A percentile compares a stretch with the other conserved stretches of the same genome.
phyloP scores from a whole-genome alignment of 1,284 basidiomycete species.

The Apiotrichum domesticum region DNA sequence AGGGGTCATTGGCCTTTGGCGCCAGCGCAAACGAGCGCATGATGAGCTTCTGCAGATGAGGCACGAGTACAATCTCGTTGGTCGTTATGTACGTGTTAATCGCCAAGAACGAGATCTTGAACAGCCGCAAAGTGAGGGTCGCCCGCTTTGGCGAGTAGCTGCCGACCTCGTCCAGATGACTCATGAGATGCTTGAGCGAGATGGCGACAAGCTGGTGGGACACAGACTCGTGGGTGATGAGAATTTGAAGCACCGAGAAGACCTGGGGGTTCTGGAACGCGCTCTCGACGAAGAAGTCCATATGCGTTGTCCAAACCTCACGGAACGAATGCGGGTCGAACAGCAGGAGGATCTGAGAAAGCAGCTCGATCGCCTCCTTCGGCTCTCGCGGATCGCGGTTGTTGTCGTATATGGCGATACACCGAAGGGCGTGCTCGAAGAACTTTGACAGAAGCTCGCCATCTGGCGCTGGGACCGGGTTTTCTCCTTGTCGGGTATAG shows the following conservation, averaged over 20 bases:
- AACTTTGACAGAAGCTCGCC: conserved; percentile 81
- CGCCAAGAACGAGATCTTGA: conserved; percentile 94
- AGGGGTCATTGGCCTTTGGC: conserved; percentile 81
- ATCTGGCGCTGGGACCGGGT: conserved; percentile 61
- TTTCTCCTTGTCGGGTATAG: conserved; percentile 72
- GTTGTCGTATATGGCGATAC: conserved; percentile 78
- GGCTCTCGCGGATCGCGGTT: conserved; percentile 67
- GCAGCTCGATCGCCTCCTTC: conserved; percentile 80
- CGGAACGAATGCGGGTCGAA: conserved; percentile 87
- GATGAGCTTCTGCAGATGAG: conserved; percentile 86
- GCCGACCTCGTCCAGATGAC: conserved; percentile 75
- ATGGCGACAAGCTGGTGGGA: conserved; percentile 91
- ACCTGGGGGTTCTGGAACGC: conserved; percentile 71
- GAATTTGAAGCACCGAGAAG: conserved; percentile 76
- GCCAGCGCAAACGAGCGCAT: conserved; percentile 97
- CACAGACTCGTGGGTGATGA: conserved; percentile 76
- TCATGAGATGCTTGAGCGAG: conserved; percentile 79
- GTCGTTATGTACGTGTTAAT: conserved; percentile 69
- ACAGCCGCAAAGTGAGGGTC: conserved; percentile 77
- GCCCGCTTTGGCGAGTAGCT: conserved; percentile 72
- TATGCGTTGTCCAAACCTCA: conserved; percentile 87
- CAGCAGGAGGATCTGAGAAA: conserved; percentile 70
- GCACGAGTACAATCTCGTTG: conserved; percentile 88
- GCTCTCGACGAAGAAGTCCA: conserved; percentile 78
- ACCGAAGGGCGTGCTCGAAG: conserved; percentile 77